Conservation (phyloP, 306 rosid genomes). For the Quercus ilex region DNA sequence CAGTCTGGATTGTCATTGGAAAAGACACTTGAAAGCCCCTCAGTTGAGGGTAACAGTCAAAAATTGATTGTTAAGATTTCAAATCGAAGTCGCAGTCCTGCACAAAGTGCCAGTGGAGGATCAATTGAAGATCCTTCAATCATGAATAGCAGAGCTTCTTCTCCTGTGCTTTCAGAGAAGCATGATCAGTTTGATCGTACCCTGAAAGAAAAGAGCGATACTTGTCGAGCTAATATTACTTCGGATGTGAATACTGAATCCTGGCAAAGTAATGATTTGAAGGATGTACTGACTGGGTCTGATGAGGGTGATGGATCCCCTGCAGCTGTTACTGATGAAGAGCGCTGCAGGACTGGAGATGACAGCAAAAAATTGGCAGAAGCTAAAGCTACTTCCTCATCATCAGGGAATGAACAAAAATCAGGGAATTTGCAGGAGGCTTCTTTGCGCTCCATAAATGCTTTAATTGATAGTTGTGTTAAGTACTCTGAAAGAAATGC, state of each 20-base stretch:
- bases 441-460: conserved; percentile 72
- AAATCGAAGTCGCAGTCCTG: conserved; percentile 58
- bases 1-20: conserved; percentile 40
- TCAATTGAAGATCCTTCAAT: conserved; percentile 52
- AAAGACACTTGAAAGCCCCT: conserved; percentile 44
- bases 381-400: conserved; percentile 46
- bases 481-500: conserved; percentile 59
- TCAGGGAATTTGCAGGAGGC: conserved; percentile 55
- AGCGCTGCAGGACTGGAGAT: conserved; percentile 37
- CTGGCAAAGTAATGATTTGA: conserved; percentile 53
- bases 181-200: conserved; percentile 52
- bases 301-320: conserved; percentile 57
- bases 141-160: conserved; percentile 52
- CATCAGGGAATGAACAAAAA: conserved; percentile 43
- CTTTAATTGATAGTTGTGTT: conserved; percentile 75
- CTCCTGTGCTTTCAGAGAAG: conserved; percentile 50
- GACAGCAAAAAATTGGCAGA: conserved; percentile 41
- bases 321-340: conserved; percentile 38
- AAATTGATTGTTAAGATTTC: conserved; percentile 66
- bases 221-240: conserved; percentile 37
- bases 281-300: conserved; percentile 48
- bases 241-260: conserved; percentile 42
- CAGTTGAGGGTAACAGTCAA: conserved; percentile 50
- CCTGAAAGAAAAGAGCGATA: conserved; percentile 43
- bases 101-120: conserved; percentile 47